Evolutionary conservation across 2,329 filamentous ascomycete genomes (phyloP), one percentile per base, ranked within the genome.

Genomic region (Byssothecium circinans): DNA sequence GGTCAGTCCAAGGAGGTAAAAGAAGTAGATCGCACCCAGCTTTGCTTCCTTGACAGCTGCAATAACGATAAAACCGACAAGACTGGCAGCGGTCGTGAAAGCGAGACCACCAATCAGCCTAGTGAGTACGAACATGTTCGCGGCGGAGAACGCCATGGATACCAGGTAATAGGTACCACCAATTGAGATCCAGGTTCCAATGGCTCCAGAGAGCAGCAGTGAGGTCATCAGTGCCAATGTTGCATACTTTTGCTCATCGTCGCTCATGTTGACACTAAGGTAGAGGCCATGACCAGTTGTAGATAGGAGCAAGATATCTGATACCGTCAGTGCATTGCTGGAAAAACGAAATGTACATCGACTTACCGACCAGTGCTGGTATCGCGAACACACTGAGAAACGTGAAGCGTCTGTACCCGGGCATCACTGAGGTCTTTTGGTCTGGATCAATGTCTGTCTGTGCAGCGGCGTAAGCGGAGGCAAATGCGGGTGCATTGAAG

Each of bases 151-250:
- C 2, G 79, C 78, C 77, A 80, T 79, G 0, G 76, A 78, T 33
- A 77, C 73, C 5, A 85, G 74, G 53, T 85, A 86, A 63, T 84
- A 86, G 25, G 80, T 81, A 2, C 82, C 83, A 22, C 81, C 81
- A 46, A 80, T 82, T 6, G 81, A 81, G 33, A 85, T 82, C 81
- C 81, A 85, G 6, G 81, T 83, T 19, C 81, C 82, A 38, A 84
- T 79, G 5, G 78, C 82, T 33, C 82, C 81, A 7, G 81, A 82
- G 19, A 85, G 69, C 11, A 85, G 66, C 7, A 85, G 70, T 2
- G 81, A 79, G 11, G 81, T 78, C 72, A 85, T 78, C 33, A 85
- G 64, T 1, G 80, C 82, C 41, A 78, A 75, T 1, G 81, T 83
- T 2, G 81, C 81, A 54, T 76, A 78, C 23, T 78, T 71, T 49